These are phyloP conservation scores for Pholiota molesta DNA, from an alignment of 768 basidiomycete genomes.

Conservation along the genomic window DNA sequence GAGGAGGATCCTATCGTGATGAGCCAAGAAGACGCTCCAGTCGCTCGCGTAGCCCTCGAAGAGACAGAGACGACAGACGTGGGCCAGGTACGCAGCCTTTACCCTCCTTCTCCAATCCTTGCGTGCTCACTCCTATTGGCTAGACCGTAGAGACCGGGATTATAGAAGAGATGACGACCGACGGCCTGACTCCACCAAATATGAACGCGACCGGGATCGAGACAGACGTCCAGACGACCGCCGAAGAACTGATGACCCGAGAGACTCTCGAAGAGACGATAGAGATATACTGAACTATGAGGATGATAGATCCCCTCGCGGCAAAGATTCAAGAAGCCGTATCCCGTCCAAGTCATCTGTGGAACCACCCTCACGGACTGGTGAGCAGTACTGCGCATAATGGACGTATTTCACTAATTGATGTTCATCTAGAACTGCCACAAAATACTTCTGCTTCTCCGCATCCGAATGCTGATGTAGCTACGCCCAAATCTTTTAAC, in stretches of 20 bases:
- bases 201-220: slow-evolving; percentile 31
- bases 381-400: background rate
- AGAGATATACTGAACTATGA: slow-evolving; percentile 26
- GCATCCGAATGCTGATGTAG: slow-evolving; percentile 42
- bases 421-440: slow-evolving; percentile 16
- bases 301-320: slow-evolving; percentile 17
- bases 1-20: slow-evolving; percentile 40
- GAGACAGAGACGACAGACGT: slow-evolving; percentile 28
- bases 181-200: slow-evolving; percentile 33
- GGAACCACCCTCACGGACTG: slow-evolving; percentile 14
- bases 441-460: slow-evolving; percentile 17
- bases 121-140: background rate
- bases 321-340: slow-evolving; percentile 14
- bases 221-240: slow-evolving; percentile 39
- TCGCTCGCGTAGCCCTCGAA: slow-evolving; percentile 51
- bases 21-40: slow-evolving; percentile 49
- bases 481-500: slow-evolving; percentile 36
- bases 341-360: slow-evolving; percentile 10
- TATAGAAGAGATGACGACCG: slow-evolving; percentile 45
- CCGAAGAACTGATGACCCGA: slow-evolving; percentile 37
- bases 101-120: background rate
- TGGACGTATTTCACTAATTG: background rate
- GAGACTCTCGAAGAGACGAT: slow-evolving; percentile 37
- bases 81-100: slow-evolving; percentile 14
- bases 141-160: slow-evolving; percentile 31